Base-by-base conservation (phyloP, 768 basidiomycete species). In the Rhizopogon vinicolor region DNA sequence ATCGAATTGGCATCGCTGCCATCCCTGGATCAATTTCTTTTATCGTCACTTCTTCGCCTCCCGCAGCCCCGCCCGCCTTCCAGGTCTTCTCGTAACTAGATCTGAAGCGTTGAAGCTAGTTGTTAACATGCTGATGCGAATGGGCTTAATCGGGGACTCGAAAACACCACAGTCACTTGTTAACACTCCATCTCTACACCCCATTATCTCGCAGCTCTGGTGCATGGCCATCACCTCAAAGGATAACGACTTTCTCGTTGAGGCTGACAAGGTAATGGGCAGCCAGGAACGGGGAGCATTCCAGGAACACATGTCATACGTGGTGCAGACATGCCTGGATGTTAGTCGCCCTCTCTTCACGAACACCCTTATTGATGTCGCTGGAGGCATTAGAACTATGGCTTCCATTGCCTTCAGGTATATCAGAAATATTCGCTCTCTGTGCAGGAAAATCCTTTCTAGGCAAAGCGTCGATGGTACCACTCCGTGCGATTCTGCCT, bases 221-320 rank as follows among this genome's bases (percentile, higher is more conserved):
- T 37, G 48, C 13, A 49, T 49, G 48, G 48, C 48, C 2, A 35
- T 49, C 35, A 49, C 35, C 19, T 49, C 48, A 16, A 49, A 49
- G 48, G 48, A 49, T 14, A 37, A 49, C 1, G 48, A 37, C 35
- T 49, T 49, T 49, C 48, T 49, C 8, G 9, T 29, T 3, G 48
- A 49, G 33, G 48, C 48, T 49, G 48, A 49, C 14, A 49, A 49
- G 48, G 48, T 49, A 16, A 49, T 49, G 48, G 48, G 48, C 9
- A 49, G 48, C 35, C 14, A 49, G 48, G 48, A 49, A 9, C 35
- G 37, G 9, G 48, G 48, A 13, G 48, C 48, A 16, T 49, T 49
- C 48, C 48, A 49, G 35, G 48, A 49, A 35, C 48, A 49, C 48
- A 49, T 49, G 48, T 49, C 48, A 49, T 49, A 49, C 19, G 35